Evolutionary conservation across 2,329 filamentous ascomycete genomes (phyloP), one percentile per base, ranked within the genome.

Genomic region (Pyrenophora graminea): DNA sequence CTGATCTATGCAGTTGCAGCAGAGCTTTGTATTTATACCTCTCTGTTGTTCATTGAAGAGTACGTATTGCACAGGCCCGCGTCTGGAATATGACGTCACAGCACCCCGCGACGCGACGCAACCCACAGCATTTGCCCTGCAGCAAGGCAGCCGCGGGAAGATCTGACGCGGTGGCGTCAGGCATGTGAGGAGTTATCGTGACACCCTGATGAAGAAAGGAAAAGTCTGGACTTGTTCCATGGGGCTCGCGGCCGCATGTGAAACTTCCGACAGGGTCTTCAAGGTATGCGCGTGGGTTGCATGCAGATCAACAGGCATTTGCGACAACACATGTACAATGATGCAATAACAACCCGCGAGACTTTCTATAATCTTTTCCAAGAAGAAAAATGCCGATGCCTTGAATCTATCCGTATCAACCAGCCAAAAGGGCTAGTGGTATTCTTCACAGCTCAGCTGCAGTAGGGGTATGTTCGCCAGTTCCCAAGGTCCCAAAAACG

Each of bases 11-110:
- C 27, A 30, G 27, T 13, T 12, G 27, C 10, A 7, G 27, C 2
- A 9, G 25, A 4, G 25, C 25, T 25, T 9, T 36, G 44, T 56
- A 56, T 56, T 30, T 30, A 56, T 53, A 32, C 17, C 31, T 21
- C n/a, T n/a, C 4, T 40, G 27, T 30, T 31, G 43, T 42, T 45
- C 19, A 9, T 25, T 21, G 25, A 17, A 10, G 13, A 23, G 21
- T 9, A 27, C 23, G 13, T n/a, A 30, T 37, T 19, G 31, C 21
- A 30, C 7, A 30, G 27, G 3, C 27, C 27, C 10, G 27, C 53
- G 53, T 53, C 45, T 56, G 49, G 40, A 45, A 27, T 37, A 56
- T 56, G 53, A 56, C 53, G 50, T 56, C 49, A 53, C 15, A 18
- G 36, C 43, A 56, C 51, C 54, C 50, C 37, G 31, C 41, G 30